A percentile compares a stretch with the other conserved stretches of the same genome.
Evolutionary conservation across 768 basidiomycete genomes (phyloP).

Genomic region (Tricholoma furcatifolium): DNA sequence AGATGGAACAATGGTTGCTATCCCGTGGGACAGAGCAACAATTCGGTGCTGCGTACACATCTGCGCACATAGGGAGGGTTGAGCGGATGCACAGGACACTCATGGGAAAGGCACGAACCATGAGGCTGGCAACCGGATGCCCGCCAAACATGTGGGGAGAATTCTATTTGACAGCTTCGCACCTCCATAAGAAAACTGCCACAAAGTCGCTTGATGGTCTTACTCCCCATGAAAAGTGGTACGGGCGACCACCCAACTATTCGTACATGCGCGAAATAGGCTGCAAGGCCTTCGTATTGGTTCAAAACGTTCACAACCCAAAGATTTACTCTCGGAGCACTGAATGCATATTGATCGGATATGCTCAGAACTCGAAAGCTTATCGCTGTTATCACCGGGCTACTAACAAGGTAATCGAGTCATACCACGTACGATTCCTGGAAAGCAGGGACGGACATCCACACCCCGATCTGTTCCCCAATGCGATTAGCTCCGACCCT

Average conservation of each 20-base stretch:
- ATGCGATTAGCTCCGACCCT: neutral
- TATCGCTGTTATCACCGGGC: slow-evolving; percentile 30
- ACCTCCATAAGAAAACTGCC: too few relatives aligned
- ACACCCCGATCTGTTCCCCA: neutral
- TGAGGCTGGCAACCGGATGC: slow-evolving; percentile 21
- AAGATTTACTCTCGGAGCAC: too few relatives aligned
- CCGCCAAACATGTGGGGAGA: too few relatives aligned
- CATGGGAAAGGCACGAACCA: slow-evolving; percentile 23
- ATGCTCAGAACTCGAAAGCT: too few relatives aligned
- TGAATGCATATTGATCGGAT: too few relatives aligned
- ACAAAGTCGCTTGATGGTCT: neutral
- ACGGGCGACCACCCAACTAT: too few relatives aligned
- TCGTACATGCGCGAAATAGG: slow-evolving; percentile 31
- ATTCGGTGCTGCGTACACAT: slow-evolving; percentile 26
- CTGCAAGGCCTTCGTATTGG: too few relatives aligned
- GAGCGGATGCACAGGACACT: slow-evolving; percentile 30
- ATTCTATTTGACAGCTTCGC: slow-evolving; percentile 21
- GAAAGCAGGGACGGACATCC: slow-evolving; percentile 19
- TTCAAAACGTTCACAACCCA: too few relatives aligned
- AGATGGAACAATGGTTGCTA: too few relatives aligned
- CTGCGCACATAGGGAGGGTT: slow-evolving; percentile 32
- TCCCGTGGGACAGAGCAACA: slow-evolving; percentile 20
- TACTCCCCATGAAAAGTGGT: slow-evolving; percentile 23
- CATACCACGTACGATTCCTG: slow-evolving; percentile 25
- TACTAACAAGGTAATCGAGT: slow-evolving; percentile 16